Conservation (phyloP, 1,139 yeast genomes). For the Scheffersomyces titani region DNA sequence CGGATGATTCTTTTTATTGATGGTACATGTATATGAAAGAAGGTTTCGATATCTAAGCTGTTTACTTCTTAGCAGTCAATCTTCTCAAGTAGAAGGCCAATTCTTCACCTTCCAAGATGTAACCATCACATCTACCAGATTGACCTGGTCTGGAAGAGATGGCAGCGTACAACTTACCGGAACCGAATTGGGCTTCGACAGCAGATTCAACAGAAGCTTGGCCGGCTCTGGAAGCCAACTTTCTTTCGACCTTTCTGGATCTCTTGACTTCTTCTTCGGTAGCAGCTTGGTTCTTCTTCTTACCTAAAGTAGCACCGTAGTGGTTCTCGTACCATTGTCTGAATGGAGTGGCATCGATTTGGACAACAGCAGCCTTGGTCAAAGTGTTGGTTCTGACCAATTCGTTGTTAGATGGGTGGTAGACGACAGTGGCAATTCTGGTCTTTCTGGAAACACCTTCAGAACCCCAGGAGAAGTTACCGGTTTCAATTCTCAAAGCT, state of each 20-base stretch:
- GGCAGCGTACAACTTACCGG: slow-evolving; percentile 98
- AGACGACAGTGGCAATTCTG: slow-evolving; percentile 96
- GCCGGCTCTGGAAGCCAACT: slow-evolving; percentile 88
- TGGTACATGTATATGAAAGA: slow-evolving; percentile 7
- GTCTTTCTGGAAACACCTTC: slow-evolving; percentile 99
- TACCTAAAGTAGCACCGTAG: slow-evolving; percentile 94
- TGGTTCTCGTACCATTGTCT: slow-evolving; percentile 99
- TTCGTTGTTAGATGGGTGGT: slow-evolving; percentile 99
- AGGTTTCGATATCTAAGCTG: slow-evolving; percentile 5
- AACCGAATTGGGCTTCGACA: slow-evolving; percentile 93
- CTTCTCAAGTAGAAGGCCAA: slow-evolving; percentile 99
- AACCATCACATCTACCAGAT: slow-evolving; percentile 99
- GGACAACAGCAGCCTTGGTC: slow-evolving; percentile 98
- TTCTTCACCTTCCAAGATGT: slow-evolving; percentile 99
- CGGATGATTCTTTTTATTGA: neutral
- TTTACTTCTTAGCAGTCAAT: slow-evolving; percentile 98
- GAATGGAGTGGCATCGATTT: slow-evolving; percentile 99
- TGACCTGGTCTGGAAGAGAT: slow-evolving; percentile 99
- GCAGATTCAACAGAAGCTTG: slow-evolving; percentile 84
- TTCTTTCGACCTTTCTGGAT: slow-evolving; percentile 86
- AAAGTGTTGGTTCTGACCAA: slow-evolving; percentile 99
- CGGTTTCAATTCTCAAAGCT: slow-evolving; percentile 98
- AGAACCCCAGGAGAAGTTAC: slow-evolving; percentile 99
- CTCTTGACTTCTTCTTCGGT: slow-evolving; percentile 57
- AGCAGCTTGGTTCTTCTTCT: slow-evolving; percentile 55